A percentile compares a stretch with the other conserved stretches of the same genome.
phyloP scores from a whole-genome alignment of 2,329 filamentous ascomycete species.

The Xylaria sp. region DNA sequence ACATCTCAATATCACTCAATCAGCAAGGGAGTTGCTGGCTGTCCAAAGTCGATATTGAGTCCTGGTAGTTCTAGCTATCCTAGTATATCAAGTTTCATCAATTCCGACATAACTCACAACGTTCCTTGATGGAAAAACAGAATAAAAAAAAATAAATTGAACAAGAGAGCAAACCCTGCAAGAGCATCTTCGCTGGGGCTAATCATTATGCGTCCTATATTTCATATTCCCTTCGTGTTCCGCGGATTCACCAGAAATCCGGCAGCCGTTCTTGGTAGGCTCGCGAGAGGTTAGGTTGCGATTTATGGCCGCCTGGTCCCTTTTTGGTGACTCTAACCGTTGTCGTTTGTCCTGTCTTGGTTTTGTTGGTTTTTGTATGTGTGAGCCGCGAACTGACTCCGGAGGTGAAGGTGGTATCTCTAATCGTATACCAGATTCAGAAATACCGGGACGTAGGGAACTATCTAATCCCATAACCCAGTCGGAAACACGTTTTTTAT shows the following conservation, averaged over 20 bases:
- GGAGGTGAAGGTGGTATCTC: too few relatives aligned
- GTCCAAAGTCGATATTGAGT: too few relatives aligned
- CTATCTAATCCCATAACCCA: constrained; percentile 8
- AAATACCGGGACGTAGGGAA: neutral
- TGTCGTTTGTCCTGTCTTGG: neutral
- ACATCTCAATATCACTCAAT: too few relatives aligned
- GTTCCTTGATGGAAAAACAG: neutral
- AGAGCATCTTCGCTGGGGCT: neutral
- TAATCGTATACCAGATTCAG: neutral
- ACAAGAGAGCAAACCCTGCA: neutral
- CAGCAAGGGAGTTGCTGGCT: too few relatives aligned
- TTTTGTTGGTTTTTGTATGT: neutral
- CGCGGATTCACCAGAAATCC: too few relatives aligned
- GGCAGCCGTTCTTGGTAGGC: neutral
- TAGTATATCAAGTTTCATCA: too few relatives aligned
- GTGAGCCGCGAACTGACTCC: neutral
- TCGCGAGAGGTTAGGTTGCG: neutral
- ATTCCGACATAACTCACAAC: too few relatives aligned
- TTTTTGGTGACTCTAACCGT: neutral
- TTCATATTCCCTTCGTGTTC: neutral
- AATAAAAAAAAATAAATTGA: neutral
- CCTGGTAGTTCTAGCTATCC: too few relatives aligned
- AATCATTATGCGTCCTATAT: neutral
- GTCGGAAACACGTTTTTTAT: neutral
- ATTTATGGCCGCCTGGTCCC: neutral